Evolutionary conservation across 768 basidiomycete species (phyloP).

Genomic region (Pisolithus albus): DNA sequence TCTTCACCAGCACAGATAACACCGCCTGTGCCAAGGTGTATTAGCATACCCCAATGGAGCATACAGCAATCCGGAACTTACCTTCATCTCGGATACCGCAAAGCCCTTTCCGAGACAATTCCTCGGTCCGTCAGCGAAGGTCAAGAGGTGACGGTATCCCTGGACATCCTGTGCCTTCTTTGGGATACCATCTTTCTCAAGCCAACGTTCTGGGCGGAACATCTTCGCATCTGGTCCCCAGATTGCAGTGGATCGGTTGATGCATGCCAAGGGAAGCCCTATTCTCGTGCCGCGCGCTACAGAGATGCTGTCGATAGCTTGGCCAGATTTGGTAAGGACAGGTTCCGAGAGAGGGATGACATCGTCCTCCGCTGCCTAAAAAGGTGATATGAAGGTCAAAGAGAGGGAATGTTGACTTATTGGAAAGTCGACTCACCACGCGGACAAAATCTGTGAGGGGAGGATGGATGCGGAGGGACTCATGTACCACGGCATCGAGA

Average conservation of each 20-base stretch:
- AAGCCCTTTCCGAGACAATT: slow-evolving; percentile 24
- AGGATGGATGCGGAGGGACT: slow-evolving; percentile 32
- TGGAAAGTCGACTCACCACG: slow-evolving; percentile 17
- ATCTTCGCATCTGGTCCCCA: slow-evolving; percentile 23
- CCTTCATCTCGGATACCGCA: slow-evolving; percentile 25
- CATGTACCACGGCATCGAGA: slow-evolving; percentile 25
- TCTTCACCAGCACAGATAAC: slow-evolving; percentile 27
- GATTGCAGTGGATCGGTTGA: slow-evolving; percentile 9
- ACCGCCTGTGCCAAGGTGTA: slow-evolving; percentile 3
- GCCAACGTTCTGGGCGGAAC: slow-evolving; percentile 19
- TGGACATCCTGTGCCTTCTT: slow-evolving; percentile 17
- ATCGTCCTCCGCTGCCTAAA: slow-evolving; percentile 33
- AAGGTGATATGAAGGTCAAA: background rate
- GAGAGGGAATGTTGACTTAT: too few species aligned
- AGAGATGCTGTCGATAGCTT: slow-evolving; percentile 24
- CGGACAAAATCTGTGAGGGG: slow-evolving; percentile 25
- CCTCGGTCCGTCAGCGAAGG: slow-evolving; percentile 25
- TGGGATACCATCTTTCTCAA: slow-evolving; percentile 6
- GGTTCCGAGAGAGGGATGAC: slow-evolving; percentile 32
- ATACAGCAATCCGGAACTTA: background rate
- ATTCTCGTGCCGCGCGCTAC: slow-evolving; percentile 36
- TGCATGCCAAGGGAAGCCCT: slow-evolving; percentile 10
- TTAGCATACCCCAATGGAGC: background rate
- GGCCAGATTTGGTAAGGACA: slow-evolving; percentile 20
- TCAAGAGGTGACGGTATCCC: slow-evolving; percentile 22